A percentile compares a stretch with the other conserved stretches of the same genome.
Conservation (phyloP, 75 land plant genomes). For the Pseudotsuga menziesii region DNA sequence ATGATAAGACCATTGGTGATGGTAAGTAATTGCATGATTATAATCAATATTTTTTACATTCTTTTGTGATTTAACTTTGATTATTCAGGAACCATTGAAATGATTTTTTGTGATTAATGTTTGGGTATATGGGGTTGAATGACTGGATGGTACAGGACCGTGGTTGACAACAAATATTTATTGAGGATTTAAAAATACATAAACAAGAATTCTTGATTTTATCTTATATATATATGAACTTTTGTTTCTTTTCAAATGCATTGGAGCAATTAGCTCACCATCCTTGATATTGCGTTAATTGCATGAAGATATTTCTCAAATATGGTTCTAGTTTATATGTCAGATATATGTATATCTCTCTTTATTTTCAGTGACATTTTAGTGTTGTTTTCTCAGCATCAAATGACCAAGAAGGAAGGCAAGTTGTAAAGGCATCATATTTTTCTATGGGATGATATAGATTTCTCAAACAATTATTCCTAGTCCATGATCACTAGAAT, state of each 20-base stretch:
- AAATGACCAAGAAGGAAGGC: slow-evolving; percentile 93
- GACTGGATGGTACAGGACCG: background rate
- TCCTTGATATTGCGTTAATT: background rate
- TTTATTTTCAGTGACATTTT: background rate
- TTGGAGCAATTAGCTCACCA: background rate
- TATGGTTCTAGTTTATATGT: slow-evolving; percentile 1
- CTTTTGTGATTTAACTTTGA: background rate
- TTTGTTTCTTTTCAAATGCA: background rate
- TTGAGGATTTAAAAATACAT: background rate
- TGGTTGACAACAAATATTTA: background rate
- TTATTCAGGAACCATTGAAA: background rate
- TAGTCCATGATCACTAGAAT: slow-evolving; percentile 93
- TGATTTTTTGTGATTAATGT: too few species aligned
- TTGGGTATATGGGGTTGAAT: background rate
- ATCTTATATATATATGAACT: background rate
- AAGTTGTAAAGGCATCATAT: slow-evolving; percentile 94
- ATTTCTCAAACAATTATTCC: slow-evolving; percentile 63
- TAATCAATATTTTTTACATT: background rate
- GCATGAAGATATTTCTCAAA: background rate
- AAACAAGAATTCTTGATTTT: background rate
- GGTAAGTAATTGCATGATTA: slow-evolving; percentile 46
- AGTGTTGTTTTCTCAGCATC: slow-evolving; percentile 45
- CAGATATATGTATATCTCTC: background rate
- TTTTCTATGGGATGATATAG: slow-evolving; percentile 92
- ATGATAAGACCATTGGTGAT: slow-evolving; percentile 94